Evolutionary conservation across 2,329 filamentous ascomycete genomes (phyloP).

Genomic region (Sarocladium oryzae): DNA sequence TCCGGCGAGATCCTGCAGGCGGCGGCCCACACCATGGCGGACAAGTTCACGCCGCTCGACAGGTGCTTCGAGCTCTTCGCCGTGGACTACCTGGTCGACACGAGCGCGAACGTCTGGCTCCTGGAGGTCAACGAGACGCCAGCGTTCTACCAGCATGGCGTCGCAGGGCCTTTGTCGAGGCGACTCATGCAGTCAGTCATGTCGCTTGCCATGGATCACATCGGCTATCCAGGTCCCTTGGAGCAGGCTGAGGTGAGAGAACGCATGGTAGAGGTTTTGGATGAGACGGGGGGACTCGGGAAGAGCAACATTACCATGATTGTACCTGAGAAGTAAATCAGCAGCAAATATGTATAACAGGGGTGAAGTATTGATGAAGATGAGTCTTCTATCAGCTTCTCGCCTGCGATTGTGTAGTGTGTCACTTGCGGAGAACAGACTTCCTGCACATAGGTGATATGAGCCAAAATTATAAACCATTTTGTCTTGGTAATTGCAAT

Average conservation of each 20-base stretch:
- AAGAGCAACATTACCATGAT: constrained; percentile 9
- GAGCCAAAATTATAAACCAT: too few relatives aligned
- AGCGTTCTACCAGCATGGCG: constrained; percentile 28
- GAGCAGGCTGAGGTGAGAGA: neutral
- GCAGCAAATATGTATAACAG: neutral
- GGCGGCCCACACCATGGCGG: constrained; percentile 30
- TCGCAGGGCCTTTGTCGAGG: constrained; percentile 25
- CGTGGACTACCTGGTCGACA: constrained; percentile 29
- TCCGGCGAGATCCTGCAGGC: constrained; percentile 27
- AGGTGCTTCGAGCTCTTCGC: constrained; percentile 32
- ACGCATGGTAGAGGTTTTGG: neutral
- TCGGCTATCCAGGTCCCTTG: constrained; percentile 10
- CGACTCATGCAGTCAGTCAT: constrained; percentile 30
- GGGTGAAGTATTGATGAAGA: neutral
- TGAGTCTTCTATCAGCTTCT: too few relatives aligned
- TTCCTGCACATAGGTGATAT: too few relatives aligned
- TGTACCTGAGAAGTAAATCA: neutral
- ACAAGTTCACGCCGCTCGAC: constrained; percentile 29
- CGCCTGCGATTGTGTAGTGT: neutral
- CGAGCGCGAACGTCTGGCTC: constrained; percentile 24
- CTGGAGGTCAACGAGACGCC: constrained; percentile 33
- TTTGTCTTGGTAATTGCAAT: too few relatives aligned
- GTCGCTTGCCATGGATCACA: constrained; percentile 27
- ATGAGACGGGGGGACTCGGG: neutral
- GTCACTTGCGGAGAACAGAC: too few relatives aligned